These are phyloP conservation scores for Hanseniaspora valbyensis DNA, from an alignment of 805 yeast genomes.

Conservation along the genomic window DNA sequence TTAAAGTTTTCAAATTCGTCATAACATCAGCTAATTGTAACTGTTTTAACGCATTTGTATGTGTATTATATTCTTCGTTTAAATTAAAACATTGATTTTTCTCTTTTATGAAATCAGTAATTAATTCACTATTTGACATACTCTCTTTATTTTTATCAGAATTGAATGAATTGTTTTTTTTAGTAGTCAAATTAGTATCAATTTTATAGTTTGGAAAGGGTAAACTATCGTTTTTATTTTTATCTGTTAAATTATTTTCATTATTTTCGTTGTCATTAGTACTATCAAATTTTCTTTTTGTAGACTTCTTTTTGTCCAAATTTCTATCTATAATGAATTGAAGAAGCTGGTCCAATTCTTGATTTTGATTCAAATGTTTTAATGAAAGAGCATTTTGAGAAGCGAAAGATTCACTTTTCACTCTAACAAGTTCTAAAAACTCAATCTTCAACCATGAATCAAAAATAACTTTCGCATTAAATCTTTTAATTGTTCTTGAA, in stretches of 20 bases:
- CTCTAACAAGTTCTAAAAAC: constrained; percentile 45
- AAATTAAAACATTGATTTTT: background rate
- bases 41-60: constrained; percentile 53
- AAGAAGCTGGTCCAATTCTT: background rate
- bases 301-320: background rate
- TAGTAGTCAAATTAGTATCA: background rate
- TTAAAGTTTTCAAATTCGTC: constrained; percentile 56
- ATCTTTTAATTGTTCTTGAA: constrained; percentile 50
- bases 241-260: background rate
- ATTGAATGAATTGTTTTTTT: background rate
- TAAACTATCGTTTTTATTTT: background rate
- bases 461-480: constrained; percentile 52
- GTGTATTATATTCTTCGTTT: constrained; percentile 37
- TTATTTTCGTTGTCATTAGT: background rate
- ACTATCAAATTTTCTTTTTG: background rate
- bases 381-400: background rate
- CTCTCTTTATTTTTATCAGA: background rate
- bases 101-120: background rate
- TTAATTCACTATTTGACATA: background rate
- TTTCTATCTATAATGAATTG: constrained; percentile 9
- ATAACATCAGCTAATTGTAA: constrained; percentile 70
- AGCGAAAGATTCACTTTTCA: background rate
- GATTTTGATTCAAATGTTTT: constrained; percentile 1
- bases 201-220: constrained; percentile 7
- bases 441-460: constrained; percentile 56